These are phyloP conservation scores for Halenospora varia DNA, from an alignment of 495 filamentous ascomycete genomes.

Conservation along the genomic window DNA sequence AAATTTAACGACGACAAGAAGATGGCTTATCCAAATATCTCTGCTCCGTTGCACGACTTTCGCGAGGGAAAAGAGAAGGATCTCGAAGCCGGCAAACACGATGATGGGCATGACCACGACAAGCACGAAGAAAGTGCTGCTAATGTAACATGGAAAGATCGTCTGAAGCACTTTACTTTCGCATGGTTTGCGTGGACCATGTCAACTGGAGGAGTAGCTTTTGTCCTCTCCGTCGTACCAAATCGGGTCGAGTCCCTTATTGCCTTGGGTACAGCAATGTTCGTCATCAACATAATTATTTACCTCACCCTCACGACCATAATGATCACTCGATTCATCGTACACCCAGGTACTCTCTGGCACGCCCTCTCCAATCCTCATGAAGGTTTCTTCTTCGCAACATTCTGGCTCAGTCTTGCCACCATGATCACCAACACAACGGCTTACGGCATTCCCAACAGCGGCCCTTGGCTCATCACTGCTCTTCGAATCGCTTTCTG, in stretches of 20 bases:
- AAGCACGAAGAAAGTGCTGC: background rate
- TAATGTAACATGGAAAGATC: slow-evolving; percentile 28
- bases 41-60: background rate
- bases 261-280: slow-evolving; percentile 56
- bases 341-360: slow-evolving; percentile 45
- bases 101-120: slow-evolving; percentile 2
- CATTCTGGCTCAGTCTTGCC: slow-evolving; percentile 62
- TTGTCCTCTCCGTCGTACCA: slow-evolving; percentile 54
- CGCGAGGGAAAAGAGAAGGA: background rate
- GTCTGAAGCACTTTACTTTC: slow-evolving; percentile 68
- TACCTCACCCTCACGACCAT: slow-evolving; percentile 48
- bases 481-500: slow-evolving; percentile 46
- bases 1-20: background rate
- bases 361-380: slow-evolving; percentile 56
- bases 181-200: slow-evolving; percentile 58
- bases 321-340: slow-evolving; percentile 47
- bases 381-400: slow-evolving; percentile 64
- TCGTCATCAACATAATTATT: slow-evolving; percentile 57
- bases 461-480: slow-evolving; percentile 35
- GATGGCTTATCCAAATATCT: slow-evolving; percentile 1
- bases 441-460: slow-evolving; percentile 49
- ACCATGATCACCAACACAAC: slow-evolving; percentile 57
- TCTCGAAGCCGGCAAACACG: background rate
- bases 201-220: slow-evolving; percentile 61
- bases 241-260: slow-evolving; percentile 54